Conservation (phyloP, 2,329 filamentous ascomycete genomes). For the Cercospora sp. region DNA sequence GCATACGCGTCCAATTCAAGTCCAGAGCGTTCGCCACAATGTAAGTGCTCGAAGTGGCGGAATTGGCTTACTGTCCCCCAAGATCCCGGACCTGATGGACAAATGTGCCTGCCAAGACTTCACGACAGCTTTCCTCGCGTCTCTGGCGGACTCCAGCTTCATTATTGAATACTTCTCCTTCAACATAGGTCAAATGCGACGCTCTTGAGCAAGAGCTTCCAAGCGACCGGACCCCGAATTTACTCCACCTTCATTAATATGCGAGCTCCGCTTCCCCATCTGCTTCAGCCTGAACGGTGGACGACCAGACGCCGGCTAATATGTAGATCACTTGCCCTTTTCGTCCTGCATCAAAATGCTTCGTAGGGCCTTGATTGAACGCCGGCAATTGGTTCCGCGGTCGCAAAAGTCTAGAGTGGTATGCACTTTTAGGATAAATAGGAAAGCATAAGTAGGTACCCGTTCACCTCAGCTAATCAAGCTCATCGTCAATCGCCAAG, state of each 20-base stretch:
- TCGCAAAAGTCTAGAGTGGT: background rate
- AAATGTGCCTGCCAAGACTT: background rate
- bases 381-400: background rate
- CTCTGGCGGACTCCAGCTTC: background rate
- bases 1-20: background rate
- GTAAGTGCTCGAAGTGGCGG: background rate
- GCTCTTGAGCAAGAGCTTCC: background rate
- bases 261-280: background rate
- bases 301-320: conserved; percentile 3
- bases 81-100: background rate
- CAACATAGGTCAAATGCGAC: background rate
- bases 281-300: conserved; percentile 10
- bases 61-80: background rate
- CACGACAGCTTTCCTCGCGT: background rate
- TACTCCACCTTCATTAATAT: background rate
- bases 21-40: background rate
- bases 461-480: background rate
- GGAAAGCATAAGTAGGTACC: background rate
- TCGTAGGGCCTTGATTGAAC: background rate
- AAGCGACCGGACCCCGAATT: background rate
- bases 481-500: background rate
- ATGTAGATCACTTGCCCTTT: conserved; percentile 9
- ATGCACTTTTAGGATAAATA: background rate
- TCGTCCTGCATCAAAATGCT: background rate
- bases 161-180: background rate